These are phyloP conservation scores for Solanum appendiculatum DNA, from an alignment of 257 asterid genomes.

Conservation along the genomic window DNA sequence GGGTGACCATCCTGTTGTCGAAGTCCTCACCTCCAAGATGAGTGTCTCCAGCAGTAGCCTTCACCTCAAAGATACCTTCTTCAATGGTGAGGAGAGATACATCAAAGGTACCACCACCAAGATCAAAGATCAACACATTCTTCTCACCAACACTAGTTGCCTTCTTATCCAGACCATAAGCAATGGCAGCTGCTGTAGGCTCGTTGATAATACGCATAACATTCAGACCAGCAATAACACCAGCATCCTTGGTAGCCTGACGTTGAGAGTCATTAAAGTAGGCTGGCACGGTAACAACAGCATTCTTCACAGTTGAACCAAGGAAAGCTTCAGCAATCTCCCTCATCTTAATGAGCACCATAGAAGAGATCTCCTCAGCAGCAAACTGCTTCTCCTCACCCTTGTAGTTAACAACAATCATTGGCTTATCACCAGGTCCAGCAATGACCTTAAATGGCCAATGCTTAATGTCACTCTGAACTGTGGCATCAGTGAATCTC, in stretches of 20 bases:
- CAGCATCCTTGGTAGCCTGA: neutral
- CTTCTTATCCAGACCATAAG: neutral
- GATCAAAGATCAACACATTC: slow-evolving; percentile 2
- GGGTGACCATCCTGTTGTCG: neutral
- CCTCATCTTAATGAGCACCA: neutral
- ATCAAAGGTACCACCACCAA: slow-evolving; percentile 5
- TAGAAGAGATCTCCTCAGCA: neutral
- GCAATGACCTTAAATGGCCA: neutral
- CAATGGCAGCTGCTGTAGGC: slow-evolving; percentile 4
- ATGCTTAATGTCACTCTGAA: neutral
- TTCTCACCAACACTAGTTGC: neutral
- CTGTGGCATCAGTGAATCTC: neutral
- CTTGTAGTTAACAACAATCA: neutral
- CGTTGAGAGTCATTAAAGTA: neutral
- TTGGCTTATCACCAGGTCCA: slow-evolving; percentile 1
- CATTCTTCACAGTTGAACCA: slow-evolving; percentile 1
- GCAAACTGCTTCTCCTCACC: neutral
- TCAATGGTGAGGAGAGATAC: slow-evolving; percentile 46
- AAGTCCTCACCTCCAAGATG: slow-evolving; percentile 7
- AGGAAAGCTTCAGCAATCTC: slow-evolving; percentile 1
- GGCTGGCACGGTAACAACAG: neutral
- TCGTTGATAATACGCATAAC: neutral
- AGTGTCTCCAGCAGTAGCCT: slow-evolving; percentile 60
- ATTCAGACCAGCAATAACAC: neutral
- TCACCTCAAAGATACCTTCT: slow-evolving; percentile 56